Percentiles rank a stretch among this genome's conserved stretches.
These are phyloP conservation scores for Penicillium sp. DNA, from an alignment of 2,329 filamentous ascomycete species.

Conservation along the genomic window DNA sequence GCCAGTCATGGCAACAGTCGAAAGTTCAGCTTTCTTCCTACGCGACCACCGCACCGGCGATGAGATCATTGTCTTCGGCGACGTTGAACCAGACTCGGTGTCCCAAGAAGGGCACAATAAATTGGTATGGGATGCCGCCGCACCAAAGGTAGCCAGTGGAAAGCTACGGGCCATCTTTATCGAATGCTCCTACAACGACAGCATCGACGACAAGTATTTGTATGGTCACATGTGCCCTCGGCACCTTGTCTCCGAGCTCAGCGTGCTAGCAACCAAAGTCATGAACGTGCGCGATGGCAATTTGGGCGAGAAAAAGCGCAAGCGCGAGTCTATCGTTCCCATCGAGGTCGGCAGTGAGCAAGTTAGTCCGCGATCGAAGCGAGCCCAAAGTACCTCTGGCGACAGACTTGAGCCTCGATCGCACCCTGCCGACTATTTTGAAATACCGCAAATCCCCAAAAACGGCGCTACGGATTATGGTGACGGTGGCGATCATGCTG, in stretches of 20 bases:
- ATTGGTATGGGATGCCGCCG: slow-evolving; percentile 85
- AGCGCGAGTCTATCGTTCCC: slow-evolving; percentile 31
- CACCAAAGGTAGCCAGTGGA: slow-evolving; percentile 75
- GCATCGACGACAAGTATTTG: slow-evolving; percentile 72
- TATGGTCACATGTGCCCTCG: slow-evolving; percentile 88
- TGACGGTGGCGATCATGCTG: slow-evolving; percentile 1
- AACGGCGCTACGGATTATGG: neutral
- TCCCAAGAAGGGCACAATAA: slow-evolving; percentile 79
- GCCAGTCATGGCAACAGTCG: slow-evolving; percentile 43
- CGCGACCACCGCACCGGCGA: slow-evolving; percentile 68
- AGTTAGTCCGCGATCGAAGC: slow-evolving; percentile 31
- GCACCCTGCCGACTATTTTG: neutral
- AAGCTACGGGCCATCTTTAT: slow-evolving; percentile 82
- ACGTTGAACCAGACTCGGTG: slow-evolving; percentile 88
- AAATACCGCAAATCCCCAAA: slow-evolving; percentile 2
- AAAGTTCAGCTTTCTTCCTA: slow-evolving; percentile 93
- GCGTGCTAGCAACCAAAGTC: slow-evolving; percentile 70
- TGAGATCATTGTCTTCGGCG: slow-evolving; percentile 91
- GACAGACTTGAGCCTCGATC: slow-evolving; percentile 3
- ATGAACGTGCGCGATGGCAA: slow-evolving; percentile 49
- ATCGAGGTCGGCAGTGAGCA: slow-evolving; percentile 19
- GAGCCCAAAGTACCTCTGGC: slow-evolving; percentile 11
- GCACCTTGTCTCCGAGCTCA: slow-evolving; percentile 79
- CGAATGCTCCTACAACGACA: slow-evolving; percentile 90
- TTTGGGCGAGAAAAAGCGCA: slow-evolving; percentile 45